Conservation (phyloP, 176 grass and related monocot genomes). For the Oryza nivara region DNA sequence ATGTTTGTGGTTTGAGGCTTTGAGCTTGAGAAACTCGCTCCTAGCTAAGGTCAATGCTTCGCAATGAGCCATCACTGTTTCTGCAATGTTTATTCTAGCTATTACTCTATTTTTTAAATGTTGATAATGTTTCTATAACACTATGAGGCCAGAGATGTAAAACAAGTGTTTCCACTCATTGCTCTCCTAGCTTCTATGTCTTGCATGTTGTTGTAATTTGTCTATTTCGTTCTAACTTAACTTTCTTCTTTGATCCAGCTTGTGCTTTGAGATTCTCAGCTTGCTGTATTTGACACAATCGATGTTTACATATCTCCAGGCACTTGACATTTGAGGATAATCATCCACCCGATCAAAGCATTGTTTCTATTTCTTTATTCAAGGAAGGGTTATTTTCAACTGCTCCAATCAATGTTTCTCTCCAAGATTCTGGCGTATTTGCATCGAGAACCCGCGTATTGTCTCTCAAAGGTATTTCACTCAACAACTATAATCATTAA, state of each 20-base stretch:
- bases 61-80: constrained; percentile 7
- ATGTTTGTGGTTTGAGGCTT: constrained; percentile 23
- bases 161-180: constrained; percentile 4
- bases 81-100: not conserved
- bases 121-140: not conserved
- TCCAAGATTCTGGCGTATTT: constrained; percentile 55
- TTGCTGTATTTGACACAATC: constrained; percentile 19
- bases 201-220: constrained; percentile 5
- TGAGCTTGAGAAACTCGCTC: not conserved
- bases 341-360: constrained; percentile 42
- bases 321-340: constrained; percentile 59
- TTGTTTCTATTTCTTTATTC: constrained; percentile 67
- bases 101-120: constrained; percentile 3
- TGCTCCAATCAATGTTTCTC: constrained; percentile 64
- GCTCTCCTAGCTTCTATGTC: not conserved
- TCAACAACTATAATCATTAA: constrained; percentile 32
- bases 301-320: constrained; percentile 52
- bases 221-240: not conserved
- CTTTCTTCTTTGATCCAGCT: constrained; percentile 11
- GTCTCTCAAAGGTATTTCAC: constrained; percentile 66
- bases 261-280: not conserved
- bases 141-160: not conserved
- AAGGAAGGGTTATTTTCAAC: constrained; percentile 82
- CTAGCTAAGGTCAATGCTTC: not conserved
- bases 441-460: constrained; percentile 70